Percentiles rank a stretch among this genome's conserved stretches.
These are phyloP conservation scores for Periconia macrospinosa DNA, from an alignment of 2,329 filamentous ascomycete species.

Conservation along the genomic window DNA sequence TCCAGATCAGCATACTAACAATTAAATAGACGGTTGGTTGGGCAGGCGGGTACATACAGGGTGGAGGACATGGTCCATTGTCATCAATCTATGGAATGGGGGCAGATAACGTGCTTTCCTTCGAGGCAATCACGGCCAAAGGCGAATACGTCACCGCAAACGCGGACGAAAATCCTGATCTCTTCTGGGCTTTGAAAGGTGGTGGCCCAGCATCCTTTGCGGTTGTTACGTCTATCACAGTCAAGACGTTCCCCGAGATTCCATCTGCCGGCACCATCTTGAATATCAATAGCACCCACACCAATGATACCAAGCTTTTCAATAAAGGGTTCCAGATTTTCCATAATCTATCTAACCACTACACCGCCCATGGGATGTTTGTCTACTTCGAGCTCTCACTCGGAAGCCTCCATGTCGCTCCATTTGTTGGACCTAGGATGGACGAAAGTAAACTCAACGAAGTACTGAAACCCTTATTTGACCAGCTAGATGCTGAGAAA, in stretches of 20 bases:
- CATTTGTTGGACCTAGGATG: conserved; percentile 38
- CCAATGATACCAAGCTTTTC: conserved; percentile 33
- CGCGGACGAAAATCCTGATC: conserved; percentile 36
- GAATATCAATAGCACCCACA: conserved; percentile 41
- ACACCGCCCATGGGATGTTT: conserved; percentile 36
- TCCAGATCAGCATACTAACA: conserved; percentile 3
- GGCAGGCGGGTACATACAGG: conserved; percentile 48
- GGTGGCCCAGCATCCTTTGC: conserved; percentile 37
- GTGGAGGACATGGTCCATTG: conserved; percentile 47
- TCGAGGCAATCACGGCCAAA: conserved; percentile 42
- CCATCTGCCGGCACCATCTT: conserved; percentile 35
- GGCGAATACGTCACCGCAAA: conserved; percentile 41
- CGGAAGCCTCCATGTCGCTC: conserved; percentile 34
- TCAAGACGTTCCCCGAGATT: conserved; percentile 38
- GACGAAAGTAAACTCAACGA: conserved; percentile 25
- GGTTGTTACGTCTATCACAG: conserved; percentile 34
- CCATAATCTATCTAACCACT: conserved; percentile 38
- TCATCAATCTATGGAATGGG: conserved; percentile 38
- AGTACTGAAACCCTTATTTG: conserved; percentile 31
- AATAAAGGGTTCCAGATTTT: conserved; percentile 34
- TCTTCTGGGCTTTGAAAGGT: conserved; percentile 42
- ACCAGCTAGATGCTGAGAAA: conserved; percentile 30
- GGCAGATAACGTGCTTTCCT: conserved; percentile 42
- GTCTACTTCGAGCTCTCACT: conserved; percentile 37
- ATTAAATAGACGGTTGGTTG: conserved; percentile 38